Evolutionary conservation across 2,329 filamentous ascomycete species (phyloP).

Genomic region (Fusarium mexicanum): DNA sequence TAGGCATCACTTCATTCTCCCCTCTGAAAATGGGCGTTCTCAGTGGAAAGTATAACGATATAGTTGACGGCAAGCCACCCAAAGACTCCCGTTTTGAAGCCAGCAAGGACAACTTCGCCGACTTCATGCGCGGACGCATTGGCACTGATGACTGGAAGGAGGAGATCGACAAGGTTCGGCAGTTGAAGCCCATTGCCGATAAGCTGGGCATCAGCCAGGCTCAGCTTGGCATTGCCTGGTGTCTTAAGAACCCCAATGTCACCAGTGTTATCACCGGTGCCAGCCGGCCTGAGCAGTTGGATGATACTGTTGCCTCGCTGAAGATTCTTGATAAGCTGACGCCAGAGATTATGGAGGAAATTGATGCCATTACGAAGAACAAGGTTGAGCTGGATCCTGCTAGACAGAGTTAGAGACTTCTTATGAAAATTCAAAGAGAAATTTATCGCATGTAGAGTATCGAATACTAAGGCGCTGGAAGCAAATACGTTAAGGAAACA

Average conservation of each 20-base stretch:
- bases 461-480: background rate
- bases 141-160: constrained; percentile 61
- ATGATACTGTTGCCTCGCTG: constrained; percentile 60
- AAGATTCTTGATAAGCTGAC: constrained; percentile 59
- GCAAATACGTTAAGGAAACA: background rate
- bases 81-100: constrained; percentile 66
- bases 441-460: background rate
- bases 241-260: constrained; percentile 63
- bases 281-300: constrained; percentile 60
- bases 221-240: constrained; percentile 63
- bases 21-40: constrained; percentile 68
- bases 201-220: constrained; percentile 63
- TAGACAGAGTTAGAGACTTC: constrained; percentile 29
- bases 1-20: constrained; percentile 71
- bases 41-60: constrained; percentile 72
- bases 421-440: background rate
- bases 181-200: constrained; percentile 63
- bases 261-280: constrained; percentile 64
- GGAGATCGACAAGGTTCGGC: constrained; percentile 57
- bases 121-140: constrained; percentile 60
- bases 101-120: constrained; percentile 66
- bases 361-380: constrained; percentile 55
- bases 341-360: constrained; percentile 60
- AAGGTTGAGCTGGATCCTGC: constrained; percentile 42
- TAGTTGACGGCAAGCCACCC: constrained; percentile 59